Conservation (phyloP, 441 rosid species). For the Syzygium malaccense region DNA sequence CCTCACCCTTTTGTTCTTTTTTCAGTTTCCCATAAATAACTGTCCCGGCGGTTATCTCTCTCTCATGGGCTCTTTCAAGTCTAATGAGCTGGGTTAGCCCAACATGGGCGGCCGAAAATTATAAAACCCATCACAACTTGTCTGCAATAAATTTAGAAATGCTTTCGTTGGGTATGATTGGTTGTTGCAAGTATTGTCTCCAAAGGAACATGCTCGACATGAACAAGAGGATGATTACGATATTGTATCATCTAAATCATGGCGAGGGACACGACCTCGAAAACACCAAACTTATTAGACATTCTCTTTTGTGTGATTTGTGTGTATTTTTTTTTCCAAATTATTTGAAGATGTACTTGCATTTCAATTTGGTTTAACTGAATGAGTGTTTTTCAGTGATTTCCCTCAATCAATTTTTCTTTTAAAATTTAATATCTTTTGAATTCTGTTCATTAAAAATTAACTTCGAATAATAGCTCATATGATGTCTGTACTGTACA, state of each 20-base stretch:
- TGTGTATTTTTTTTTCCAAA: background rate
- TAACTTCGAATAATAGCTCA: background rate
- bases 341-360: background rate
- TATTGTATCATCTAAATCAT: background rate
- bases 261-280: fast-evolving
- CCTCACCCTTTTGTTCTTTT: too few relatives aligned
- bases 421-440: background rate
- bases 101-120: too few relatives aligned
- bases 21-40: too few relatives aligned
- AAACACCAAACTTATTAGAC: background rate
- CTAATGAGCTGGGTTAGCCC: too few relatives aligned
- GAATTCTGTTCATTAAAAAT: background rate
- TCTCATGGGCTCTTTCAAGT: too few relatives aligned
- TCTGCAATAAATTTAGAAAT: too few relatives aligned
- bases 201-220: background rate
- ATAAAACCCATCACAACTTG: background rate
- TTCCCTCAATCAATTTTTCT: background rate
- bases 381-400: background rate
- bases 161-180: background rate
- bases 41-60: too few relatives aligned
- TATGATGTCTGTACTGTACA: background rate
- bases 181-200: background rate
- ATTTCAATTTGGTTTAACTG: background rate
- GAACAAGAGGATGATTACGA: background rate
- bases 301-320: background rate